These are phyloP conservation scores for Cercophora newfieldiana DNA, from an alignment of 495 filamentous ascomycete species.

Conservation along the genomic window DNA sequence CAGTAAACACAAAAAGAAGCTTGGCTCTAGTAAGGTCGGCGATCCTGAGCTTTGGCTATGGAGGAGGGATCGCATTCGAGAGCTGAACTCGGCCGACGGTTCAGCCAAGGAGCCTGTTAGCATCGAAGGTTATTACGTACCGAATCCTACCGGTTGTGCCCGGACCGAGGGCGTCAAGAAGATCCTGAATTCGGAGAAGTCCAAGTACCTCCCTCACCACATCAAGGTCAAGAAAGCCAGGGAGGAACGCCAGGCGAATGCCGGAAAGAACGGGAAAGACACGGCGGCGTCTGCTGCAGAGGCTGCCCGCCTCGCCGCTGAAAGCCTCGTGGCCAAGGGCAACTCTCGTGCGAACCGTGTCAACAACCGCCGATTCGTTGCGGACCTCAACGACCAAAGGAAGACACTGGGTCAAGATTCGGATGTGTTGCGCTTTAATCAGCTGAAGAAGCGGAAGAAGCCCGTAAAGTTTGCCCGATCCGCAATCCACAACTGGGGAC, in stretches of 20 bases:
- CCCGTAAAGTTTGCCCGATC: conserved; percentile 96
- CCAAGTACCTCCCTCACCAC: conserved; percentile 95
- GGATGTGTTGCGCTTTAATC: conserved; percentile 94
- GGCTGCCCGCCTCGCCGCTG: conserved; percentile 72
- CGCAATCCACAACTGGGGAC: conserved; percentile 97
- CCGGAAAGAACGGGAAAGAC: conserved; percentile 68
- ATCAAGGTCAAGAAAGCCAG: conserved; percentile 89
- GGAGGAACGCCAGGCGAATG: conserved; percentile 81
- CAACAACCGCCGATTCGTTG: conserved; percentile 90
- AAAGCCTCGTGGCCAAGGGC: conserved; percentile 73
- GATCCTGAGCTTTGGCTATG: conserved; percentile 80
- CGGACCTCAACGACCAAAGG: conserved; percentile 92
- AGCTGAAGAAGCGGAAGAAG: conserved; percentile 99
- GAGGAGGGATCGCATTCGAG: conserved; percentile 86
- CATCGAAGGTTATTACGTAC: conserved; percentile 89
- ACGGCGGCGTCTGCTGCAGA: conserved; percentile 64
- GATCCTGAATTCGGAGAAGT: conserved; percentile 95
- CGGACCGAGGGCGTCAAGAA: conserved; percentile 91
- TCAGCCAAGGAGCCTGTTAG: conserved; percentile 44
- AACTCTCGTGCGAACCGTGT: conserved; percentile 86
- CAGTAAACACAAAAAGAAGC: conserved; percentile 79
- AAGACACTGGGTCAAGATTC: conserved; percentile 81
- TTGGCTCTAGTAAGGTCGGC: conserved; percentile 57
- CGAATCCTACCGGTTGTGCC: conserved; percentile 79
- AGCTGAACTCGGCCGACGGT: conserved; percentile 61